Conservation (phyloP, 2,329 filamentous ascomycete species). For the Monosporascus sp. region DNA sequence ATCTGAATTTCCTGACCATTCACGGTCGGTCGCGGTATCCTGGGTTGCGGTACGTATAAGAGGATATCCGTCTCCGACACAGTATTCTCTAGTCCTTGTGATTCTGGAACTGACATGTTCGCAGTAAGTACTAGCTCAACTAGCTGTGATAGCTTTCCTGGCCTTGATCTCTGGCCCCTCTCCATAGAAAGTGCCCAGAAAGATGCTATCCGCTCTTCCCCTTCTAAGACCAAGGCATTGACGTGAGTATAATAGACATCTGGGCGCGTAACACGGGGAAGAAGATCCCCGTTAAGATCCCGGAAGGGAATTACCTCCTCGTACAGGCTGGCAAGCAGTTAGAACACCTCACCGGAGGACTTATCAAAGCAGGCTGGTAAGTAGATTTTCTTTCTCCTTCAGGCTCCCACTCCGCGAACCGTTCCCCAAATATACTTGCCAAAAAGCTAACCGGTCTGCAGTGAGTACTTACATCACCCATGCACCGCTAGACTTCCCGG, state of each 20-base stretch:
- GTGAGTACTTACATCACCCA: neutral
- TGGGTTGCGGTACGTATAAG: conserved; percentile 36
- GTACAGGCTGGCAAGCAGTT: conserved; percentile 60
- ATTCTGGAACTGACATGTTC: neutral
- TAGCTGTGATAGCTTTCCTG: too few species aligned
- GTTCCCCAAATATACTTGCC: too few species aligned
- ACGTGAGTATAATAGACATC: conserved; percentile 32
- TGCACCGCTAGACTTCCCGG: too few species aligned
- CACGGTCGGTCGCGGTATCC: conserved; percentile 59
- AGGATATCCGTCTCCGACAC: neutral
- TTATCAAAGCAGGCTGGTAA: conserved; percentile 51
- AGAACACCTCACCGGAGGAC: conserved; percentile 55
- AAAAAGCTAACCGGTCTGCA: neutral
- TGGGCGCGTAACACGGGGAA: conserved; percentile 59
- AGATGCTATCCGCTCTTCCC: too few species aligned
- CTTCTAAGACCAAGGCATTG: neutral
- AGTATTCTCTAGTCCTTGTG: neutral
- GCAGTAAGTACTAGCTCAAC: neutral
- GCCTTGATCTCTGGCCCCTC: too few species aligned
- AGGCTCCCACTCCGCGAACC: too few species aligned
- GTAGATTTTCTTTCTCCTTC: neutral
- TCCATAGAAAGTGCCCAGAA: too few species aligned
- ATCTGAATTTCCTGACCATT: conserved; percentile 61
- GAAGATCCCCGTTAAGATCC: conserved; percentile 54
- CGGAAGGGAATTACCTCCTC: conserved; percentile 50